Base-by-base conservation (phyloP, 2,329 filamentous ascomycete species). In the Penicillium decumbens region DNA sequence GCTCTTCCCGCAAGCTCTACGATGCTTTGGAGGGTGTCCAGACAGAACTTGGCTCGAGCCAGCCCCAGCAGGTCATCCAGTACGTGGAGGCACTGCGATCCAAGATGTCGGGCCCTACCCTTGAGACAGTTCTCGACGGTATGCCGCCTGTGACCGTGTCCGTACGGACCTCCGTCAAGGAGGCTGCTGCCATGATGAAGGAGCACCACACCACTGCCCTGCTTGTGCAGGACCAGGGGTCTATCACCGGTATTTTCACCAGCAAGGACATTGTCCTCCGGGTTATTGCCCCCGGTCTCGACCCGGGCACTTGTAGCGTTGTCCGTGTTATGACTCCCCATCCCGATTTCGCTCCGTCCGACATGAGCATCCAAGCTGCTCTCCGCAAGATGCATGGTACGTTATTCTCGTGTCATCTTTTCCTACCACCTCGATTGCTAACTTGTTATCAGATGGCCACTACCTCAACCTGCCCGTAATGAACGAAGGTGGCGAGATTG, bases 251-350 rank as follows among this genome's bases (percentile, higher is more conserved):
- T 74, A 98, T 98, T 67, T 98, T 98, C 70, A 98, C 93, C 51
- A 97, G 93, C 77, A 98, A 98, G 77, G 93, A 98, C 74, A 92
- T 98, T 43, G 93, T 98, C 51, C 80, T 98, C 50, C 89, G 93
- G 71, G 93, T 98, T 53, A 98, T 98, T 74, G 93, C 93, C 47
- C 93, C 93, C 43, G 93, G 93, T 15, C 80, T 98, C 51, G 93
- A 98, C 70, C 93, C 93, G 40, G 80, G 84, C 52, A 97, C 87
- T 65, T 98, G 93, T 80, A 97, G 92, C 69, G 93, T 98, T 54
- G 92, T 98, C 58, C 86, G 93, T 62, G 93, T 98, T 59, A 98
- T 98, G 93, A 98, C 93, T 29, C 93, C 93, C 57, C 93, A 98
- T 69, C 93, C 93, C 6, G 93, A 98, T 72, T 98, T 98, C 80